Conservation (phyloP, 805 yeast genomes). For the Candida quercuum region DNA sequence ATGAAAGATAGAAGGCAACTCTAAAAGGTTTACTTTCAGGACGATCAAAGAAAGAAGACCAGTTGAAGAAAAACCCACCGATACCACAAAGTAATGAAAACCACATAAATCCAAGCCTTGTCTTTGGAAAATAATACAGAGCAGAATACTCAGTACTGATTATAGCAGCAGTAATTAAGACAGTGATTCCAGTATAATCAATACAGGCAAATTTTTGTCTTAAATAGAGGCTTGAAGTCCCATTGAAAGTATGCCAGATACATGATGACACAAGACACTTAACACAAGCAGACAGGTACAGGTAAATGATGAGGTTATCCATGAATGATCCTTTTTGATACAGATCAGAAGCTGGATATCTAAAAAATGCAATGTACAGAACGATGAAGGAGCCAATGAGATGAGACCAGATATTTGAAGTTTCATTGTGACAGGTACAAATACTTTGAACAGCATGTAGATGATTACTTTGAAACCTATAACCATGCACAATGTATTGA, state of each 20-base stretch:
- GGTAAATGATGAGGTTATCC: constrained; percentile 49
- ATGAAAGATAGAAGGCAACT: constrained; percentile 71
- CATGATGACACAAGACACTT: constrained; percentile 76
- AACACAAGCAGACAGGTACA: constrained; percentile 67
- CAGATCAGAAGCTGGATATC: constrained; percentile 57
- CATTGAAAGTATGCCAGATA: constrained; percentile 88
- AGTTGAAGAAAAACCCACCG: constrained; percentile 72
- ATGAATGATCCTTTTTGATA: constrained; percentile 34
- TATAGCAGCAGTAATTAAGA: constrained; percentile 84
- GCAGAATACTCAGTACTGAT: constrained; percentile 81
- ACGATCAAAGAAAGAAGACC: constrained; percentile 88
- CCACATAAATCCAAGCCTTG: constrained; percentile 46
- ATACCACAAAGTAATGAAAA: constrained; percentile 64
- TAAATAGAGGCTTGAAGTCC: constrained; percentile 56
- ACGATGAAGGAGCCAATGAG: constrained; percentile 60
- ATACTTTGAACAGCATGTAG: constrained; percentile 54
- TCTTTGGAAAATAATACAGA: constrained; percentile 51
- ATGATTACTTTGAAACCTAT: constrained; percentile 71
- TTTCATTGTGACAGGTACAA: constrained; percentile 72
- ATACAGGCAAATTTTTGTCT: constrained; percentile 84
- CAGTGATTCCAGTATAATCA: constrained; percentile 92
- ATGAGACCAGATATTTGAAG: constrained; percentile 94
- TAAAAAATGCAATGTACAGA: constrained; percentile 48
- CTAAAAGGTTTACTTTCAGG: constrained; percentile 81
- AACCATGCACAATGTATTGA: constrained; percentile 77